Base-by-base conservation (phyloP, 306 rosid species). In the Dalbergia oliveri region DNA sequence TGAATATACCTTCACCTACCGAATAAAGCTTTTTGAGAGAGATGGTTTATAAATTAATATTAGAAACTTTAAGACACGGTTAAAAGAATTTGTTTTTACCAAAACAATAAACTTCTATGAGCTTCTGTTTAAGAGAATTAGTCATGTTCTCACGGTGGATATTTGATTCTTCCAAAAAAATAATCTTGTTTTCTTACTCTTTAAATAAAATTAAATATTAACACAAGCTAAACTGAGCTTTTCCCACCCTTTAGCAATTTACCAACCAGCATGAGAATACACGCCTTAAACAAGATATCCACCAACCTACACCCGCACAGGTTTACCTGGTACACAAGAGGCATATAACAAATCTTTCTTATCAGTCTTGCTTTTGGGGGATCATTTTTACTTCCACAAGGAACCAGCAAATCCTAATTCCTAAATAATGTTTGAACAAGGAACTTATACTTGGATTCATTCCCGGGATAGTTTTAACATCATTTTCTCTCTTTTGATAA, bases 371-470 rank as follows among this genome's bases (percentile, higher is more conserved):
- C 47, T 67, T 56, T 6, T 44, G 54, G 41, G n/a, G 54, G 33
- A 62, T 4, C n/a, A 19, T 23, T 58, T 18, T 81, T 21, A 59
- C 59, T 47, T 13, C 26, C 54, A 15, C 73, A 68, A 49, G 31
- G 11, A 15, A 45, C 84, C 57, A 43, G 47, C 66, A 81, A 59
- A 8, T 49, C 15, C 50, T n/a, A n/a, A 98, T 78, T 49, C 15
- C 50, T 60, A 76, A 76, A 76, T 34, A 39, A 82, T 69, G 69
- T 76, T 14, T 71, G 70, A 19, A 53, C 33, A 44, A 44, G 16
- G 56, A 64, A 33, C 49, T 12, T 71, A 15, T 16, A 51, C 57
- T 62, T 53, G 66, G 78, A 76, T 75, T 81, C 69, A 74, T 41
- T 69, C n/a, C 67, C 44, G 5, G 62, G 31, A 26, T 26, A 2